Percentiles rank a stretch among this genome's conserved stretches.
Evolutionary conservation across 352 stramenopile species (phyloP).

Genomic region (Globisporangium emineosum): DNA sequence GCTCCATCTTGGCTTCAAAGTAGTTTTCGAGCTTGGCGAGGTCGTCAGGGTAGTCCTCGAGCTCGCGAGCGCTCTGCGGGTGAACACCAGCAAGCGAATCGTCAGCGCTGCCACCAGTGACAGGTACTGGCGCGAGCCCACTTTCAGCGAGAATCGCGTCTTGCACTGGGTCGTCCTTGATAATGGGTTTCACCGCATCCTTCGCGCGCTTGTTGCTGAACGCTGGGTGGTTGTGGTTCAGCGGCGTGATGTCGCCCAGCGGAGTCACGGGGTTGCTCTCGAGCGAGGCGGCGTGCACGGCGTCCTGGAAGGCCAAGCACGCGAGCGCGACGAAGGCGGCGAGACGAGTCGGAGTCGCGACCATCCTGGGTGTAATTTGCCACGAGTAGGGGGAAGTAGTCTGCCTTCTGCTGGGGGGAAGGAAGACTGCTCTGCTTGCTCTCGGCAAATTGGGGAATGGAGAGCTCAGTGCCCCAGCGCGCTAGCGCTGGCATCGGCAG

Average conservation of each 20-base stretch:
- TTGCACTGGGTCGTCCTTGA: slow-evolving; percentile 17
- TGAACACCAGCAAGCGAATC: slow-evolving; percentile 1
- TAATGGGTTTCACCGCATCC: slow-evolving; percentile 19
- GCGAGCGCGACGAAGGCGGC: slow-evolving; percentile 7
- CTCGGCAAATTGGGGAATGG: slow-evolving; percentile 13
- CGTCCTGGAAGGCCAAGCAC: slow-evolving; percentile 6
- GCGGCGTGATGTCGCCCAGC: slow-evolving; percentile 20
- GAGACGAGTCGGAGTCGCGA: slow-evolving; percentile 5
- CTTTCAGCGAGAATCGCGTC: slow-evolving; percentile 10
- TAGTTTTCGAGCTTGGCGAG: slow-evolving; percentile 25
- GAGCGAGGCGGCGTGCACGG: slow-evolving; percentile 11
- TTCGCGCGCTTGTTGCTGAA: slow-evolving; percentile 23
- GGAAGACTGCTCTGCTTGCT: slow-evolving; percentile 3
- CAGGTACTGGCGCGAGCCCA: not conserved
- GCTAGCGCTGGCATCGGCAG: not conserved
- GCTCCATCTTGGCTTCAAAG: slow-evolving; percentile 25
- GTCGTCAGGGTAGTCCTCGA: slow-evolving; percentile 7
- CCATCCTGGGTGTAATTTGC: slow-evolving; percentile 12
- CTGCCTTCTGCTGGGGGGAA: not conserved
- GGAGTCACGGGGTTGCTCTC: slow-evolving; percentile 28
- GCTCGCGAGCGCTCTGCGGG: not conserved
- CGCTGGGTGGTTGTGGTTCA: slow-evolving; percentile 29
- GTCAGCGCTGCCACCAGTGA: not conserved
- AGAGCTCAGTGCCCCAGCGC: not conserved
- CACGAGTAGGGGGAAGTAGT: not conserved